A percentile compares a stretch with the other conserved stretches of the same genome.
Conservation (phyloP, 306 rosid species). For the Canavalia ensiformis region DNA sequence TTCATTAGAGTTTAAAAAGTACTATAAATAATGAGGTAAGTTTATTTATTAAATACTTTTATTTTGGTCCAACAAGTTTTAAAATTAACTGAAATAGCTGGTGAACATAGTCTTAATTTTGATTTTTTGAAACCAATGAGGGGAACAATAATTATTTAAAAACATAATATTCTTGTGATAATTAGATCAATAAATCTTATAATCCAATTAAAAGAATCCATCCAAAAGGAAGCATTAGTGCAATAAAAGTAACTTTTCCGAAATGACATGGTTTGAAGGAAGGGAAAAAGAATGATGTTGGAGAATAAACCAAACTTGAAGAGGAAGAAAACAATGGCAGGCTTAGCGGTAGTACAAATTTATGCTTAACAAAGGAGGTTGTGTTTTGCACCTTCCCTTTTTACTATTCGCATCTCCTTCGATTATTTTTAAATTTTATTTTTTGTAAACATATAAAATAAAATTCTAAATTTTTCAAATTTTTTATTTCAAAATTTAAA, state of each 20-base stretch:
- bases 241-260: neutral
- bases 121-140: neutral
- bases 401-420: too few species aligned
- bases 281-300: neutral
- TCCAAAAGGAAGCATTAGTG: neutral
- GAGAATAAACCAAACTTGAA: neutral
- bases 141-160: neutral
- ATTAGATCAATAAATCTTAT: slow-evolving; percentile 4
- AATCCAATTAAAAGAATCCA: slow-evolving; percentile 22
- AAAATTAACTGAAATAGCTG: neutral
- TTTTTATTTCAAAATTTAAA: too few species aligned
- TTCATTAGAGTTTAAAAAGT: too few species aligned
- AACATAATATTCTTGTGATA: slow-evolving; percentile 5
- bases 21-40: too few species aligned
- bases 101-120: neutral
- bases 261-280: neutral
- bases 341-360: too few species aligned
- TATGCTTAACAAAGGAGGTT: too few species aligned
- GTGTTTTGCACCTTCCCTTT: too few species aligned
- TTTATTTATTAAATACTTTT: too few species aligned
- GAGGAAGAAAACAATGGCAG: neutral
- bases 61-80: too few species aligned
- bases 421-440: too few species aligned
- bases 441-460: too few species aligned
- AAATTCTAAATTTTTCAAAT: too few species aligned